Conservation (phyloP, 768 basidiomycete genomes). For the Dendrothele bispora region DNA sequence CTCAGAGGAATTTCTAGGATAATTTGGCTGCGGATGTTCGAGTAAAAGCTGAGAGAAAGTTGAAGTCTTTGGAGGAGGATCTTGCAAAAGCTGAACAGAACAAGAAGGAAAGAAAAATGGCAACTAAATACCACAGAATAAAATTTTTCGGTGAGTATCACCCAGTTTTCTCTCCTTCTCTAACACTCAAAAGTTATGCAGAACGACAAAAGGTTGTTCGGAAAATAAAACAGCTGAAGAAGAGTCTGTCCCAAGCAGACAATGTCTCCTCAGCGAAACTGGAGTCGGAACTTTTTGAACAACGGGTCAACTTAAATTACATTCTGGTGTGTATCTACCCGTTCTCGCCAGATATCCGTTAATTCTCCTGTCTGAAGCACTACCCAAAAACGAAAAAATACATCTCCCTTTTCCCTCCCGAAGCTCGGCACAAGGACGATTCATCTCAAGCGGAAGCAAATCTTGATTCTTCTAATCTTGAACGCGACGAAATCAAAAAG, state of each 20-base stretch:
- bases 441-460: constrained; percentile 26
- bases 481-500: constrained; percentile 56
- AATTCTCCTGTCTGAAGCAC: constrained; percentile 46
- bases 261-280: constrained; percentile 40
- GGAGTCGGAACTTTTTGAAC: constrained; percentile 49
- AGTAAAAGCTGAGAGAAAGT: constrained; percentile 76
- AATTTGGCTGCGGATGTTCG: constrained; percentile 83
- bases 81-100: constrained; percentile 61
- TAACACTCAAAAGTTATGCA: constrained; percentile 24
- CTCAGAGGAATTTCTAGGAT: constrained; percentile 44
- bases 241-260: constrained; percentile 38
- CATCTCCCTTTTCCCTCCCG: constrained; percentile 84
- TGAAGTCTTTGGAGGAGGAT: constrained; percentile 75
- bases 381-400: constrained; percentile 88
- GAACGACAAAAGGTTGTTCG: constrained; percentile 87
- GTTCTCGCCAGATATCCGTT: background rate
- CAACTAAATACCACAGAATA: constrained; percentile 81
- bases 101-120: constrained; percentile 71
- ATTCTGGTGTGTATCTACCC: constrained; percentile 56
- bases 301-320: constrained; percentile 91
- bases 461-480: constrained; percentile 50
- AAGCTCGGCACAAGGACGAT: constrained; percentile 42
- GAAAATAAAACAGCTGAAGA: constrained; percentile 71
- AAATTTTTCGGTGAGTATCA: constrained; percentile 86
- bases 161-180: background rate